Percentiles rank a stretch among this genome's conserved stretches.
These are phyloP conservation scores for Gamsiella multidivaricata DNA, from an alignment of 192 early-diverging fungal species.

Conservation along the genomic window DNA sequence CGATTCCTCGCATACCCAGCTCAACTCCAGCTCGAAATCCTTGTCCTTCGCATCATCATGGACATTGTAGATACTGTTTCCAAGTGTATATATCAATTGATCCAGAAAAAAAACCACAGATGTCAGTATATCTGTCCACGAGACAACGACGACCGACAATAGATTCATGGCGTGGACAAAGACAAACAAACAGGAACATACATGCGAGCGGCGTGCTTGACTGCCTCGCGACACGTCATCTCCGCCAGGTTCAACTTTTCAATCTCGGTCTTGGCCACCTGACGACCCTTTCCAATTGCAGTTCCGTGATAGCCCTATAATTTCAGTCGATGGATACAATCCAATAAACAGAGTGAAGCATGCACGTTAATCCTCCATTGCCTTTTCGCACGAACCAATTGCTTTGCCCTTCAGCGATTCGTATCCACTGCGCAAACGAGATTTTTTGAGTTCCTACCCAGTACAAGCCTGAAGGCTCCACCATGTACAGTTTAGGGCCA, in stretches of 20 bases:
- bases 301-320: constrained; percentile 93
- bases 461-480: constrained; percentile 97
- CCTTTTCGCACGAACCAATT: no score
- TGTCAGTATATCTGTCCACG: not conserved
- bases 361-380: no score
- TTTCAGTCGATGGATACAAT: not conserved
- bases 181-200: constrained; percentile 50
- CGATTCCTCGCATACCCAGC: constrained; percentile 92
- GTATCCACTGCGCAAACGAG: not conserved
- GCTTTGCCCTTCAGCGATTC: not conserved
- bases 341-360: no score
- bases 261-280: constrained; percentile 98
- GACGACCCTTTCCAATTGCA: constrained; percentile 96
- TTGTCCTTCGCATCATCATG: constrained; percentile 99
- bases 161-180: no score
- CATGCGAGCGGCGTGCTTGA: constrained; percentile 95
- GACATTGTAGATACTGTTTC: constrained; percentile 85
- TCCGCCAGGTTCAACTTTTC: constrained; percentile 93
- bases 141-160: no score
- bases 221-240: constrained; percentile 85
- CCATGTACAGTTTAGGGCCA: constrained; percentile 91
- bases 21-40: constrained; percentile 98
- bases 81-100: constrained; percentile 2
- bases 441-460: constrained; percentile 68
- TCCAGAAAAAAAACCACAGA: constrained; percentile 1